Evolutionary conservation across 345 rosid species (phyloP).

Genomic region (Gossypium stocksii): DNA sequence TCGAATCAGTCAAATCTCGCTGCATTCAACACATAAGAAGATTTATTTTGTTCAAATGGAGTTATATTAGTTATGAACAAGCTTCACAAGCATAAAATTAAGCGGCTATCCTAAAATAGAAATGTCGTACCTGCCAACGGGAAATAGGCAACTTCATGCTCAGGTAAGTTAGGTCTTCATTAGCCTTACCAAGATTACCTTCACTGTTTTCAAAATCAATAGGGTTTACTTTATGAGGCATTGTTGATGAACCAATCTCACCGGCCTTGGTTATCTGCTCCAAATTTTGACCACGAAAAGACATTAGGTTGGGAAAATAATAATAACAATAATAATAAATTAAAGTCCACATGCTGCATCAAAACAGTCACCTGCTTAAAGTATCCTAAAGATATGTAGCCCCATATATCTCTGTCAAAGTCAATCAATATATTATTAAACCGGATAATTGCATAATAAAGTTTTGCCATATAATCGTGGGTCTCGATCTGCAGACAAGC

Average conservation of each 20-base stretch:
- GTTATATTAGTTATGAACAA: background rate
- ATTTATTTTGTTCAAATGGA: slow-evolving; percentile 3
- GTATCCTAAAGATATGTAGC: slow-evolving; percentile 77
- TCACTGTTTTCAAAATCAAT: slow-evolving; percentile 95
- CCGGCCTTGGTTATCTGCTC: slow-evolving; percentile 85
- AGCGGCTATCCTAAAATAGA: background rate
- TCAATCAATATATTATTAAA: slow-evolving; percentile 65
- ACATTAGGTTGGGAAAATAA: background rate
- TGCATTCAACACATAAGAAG: slow-evolving; percentile 28
- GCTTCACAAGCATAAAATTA: background rate
- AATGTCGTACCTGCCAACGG: slow-evolving; percentile 74
- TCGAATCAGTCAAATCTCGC: slow-evolving; percentile 96
- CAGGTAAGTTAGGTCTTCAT: slow-evolving; percentile 59
- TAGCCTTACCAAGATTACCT: slow-evolving; percentile 94
- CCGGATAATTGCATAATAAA: slow-evolving; percentile 48
- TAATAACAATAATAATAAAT: background rate
- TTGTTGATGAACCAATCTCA: slow-evolving; percentile 88
- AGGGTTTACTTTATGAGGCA: slow-evolving; percentile 99
- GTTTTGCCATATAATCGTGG: slow-evolving; percentile 80
- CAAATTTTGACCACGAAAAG: slow-evolving; percentile 9
- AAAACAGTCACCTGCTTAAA: slow-evolving; percentile 69
- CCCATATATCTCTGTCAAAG: slow-evolving; percentile 87
- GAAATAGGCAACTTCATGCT: slow-evolving; percentile 84
- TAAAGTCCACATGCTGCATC: background rate
- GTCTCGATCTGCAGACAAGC: slow-evolving; percentile 62